These are phyloP conservation scores for Saccharomycopsis fodiens DNA, from an alignment of 805 yeast species.

Conservation along the genomic window DNA sequence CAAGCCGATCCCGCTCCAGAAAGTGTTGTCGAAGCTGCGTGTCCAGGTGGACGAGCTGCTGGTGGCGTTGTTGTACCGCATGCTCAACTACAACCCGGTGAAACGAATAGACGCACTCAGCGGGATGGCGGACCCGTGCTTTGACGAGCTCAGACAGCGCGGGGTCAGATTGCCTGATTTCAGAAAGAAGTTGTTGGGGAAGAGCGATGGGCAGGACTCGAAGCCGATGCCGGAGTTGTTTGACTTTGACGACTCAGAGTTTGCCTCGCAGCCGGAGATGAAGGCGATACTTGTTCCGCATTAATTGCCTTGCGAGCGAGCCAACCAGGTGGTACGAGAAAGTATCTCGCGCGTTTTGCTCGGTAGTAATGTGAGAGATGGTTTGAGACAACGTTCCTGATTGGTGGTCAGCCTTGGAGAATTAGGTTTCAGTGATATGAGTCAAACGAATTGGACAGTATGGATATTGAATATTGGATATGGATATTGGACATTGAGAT, in stretches of 20 bases:
- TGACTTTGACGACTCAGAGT: constrained; percentile 40
- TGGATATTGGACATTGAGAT: too few relatives aligned
- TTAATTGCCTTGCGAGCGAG: too few relatives aligned
- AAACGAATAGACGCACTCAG: constrained; percentile 54
- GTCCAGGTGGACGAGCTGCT: constrained; percentile 26
- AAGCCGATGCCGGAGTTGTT: constrained; percentile 34
- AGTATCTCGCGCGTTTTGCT: neutral
- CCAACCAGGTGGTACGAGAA: neutral
- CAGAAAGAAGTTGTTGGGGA: constrained; percentile 9
- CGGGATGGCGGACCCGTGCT: constrained; percentile 45
- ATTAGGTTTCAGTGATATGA: too few relatives aligned
- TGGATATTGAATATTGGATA: too few relatives aligned
- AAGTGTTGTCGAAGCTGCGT: constrained; percentile 45
- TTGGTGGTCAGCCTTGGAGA: neutral
- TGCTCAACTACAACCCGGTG: constrained; percentile 62
- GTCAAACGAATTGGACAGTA: too few relatives aligned
- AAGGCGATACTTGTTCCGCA: constrained; percentile 33
- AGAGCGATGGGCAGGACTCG: constrained; percentile 11
- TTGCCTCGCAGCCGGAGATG: constrained; percentile 31
- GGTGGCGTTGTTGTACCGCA: constrained; percentile 37
- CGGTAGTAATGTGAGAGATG: too few relatives aligned
- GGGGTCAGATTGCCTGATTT: constrained; percentile 17
- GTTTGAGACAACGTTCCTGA: neutral
- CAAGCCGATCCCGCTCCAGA: constrained; percentile 54
- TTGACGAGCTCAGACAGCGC: constrained; percentile 42